Evolutionary conservation across 2,329 filamentous ascomycete species (phyloP), one percentile per base, ranked within the genome.

Genomic region (Cladosporium sp.): DNA sequence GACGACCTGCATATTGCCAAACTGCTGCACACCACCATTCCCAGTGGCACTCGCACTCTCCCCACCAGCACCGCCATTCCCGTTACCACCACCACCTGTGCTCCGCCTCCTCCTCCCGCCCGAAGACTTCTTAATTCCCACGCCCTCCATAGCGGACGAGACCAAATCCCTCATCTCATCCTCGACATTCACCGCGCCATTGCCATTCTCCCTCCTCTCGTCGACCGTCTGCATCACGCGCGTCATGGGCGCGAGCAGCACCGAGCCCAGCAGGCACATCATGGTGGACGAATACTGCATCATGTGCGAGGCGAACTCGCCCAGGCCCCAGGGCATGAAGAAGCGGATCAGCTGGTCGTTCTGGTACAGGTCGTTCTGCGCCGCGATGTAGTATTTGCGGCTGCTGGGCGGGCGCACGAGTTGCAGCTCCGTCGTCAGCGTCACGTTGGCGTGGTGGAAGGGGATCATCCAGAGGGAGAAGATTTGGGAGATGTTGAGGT

Each of bases 351-450:
- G 85, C 58, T 95, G 85, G 43, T 83, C 84, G 1, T 82, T 75
- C 61, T 92, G 88, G 63, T 95, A 95, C 7, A 91, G 70, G 64
- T 96, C 89, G 57, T 95, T 84, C 65, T 96, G 90, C 15, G 76
- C 78, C 6, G 75, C 68, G 56, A 95, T 91, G 64, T 84, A 87
- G 70, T 90, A 93, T 52, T 76, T 77, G 18, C 61, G 37, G 11
- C 50, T 47, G 38, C 24, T 47, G 29, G 68, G 32, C 61, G 12
- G 36, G 53, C 54, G 47, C 47, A 43, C 53, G 42, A 69, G 61
- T 24, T 63, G 58, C 11, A 70, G 59, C 7, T 64, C 57, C 20
- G 59, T 66, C 20, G 68, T 62, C 11, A 69, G 62, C 24, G 54
- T 61, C 38, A 64, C 61, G 50, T 68, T 61, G 47, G 86, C 79